phyloP scores from a whole-genome alignment of 2,329 filamentous ascomycete species.

The Phialocephala sp. region DNA sequence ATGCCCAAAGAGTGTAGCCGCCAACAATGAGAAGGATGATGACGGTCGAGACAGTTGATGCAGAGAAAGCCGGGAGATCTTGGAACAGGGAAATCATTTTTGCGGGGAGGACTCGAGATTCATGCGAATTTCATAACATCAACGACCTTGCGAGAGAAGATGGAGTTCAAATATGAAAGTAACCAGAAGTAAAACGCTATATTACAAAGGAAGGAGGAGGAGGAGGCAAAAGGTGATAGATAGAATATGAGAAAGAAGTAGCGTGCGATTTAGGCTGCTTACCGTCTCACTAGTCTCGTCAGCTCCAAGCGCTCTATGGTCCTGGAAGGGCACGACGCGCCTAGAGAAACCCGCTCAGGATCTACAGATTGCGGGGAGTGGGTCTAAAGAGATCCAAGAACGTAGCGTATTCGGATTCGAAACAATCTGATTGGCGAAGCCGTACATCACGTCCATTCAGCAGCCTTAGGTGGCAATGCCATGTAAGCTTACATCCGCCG shows the following conservation, averaged over 20 bases:
- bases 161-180: neutral
- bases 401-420: neutral
- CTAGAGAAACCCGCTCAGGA: neutral
- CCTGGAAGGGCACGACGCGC: neutral
- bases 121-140: neutral
- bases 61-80: neutral
- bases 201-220: neutral
- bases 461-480: no score
- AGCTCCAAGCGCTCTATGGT: neutral
- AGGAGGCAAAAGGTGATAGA: neutral
- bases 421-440: neutral
- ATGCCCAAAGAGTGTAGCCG: neutral
- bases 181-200: neutral
- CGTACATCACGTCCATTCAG: neutral
- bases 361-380: neutral
- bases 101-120: neutral
- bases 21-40: neutral
- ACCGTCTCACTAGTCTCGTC: slow-evolving; percentile 4
- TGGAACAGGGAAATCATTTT: slow-evolving; percentile 4
- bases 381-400: neutral
- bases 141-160: neutral
- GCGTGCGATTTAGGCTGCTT: neutral
- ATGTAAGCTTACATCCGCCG: no score
- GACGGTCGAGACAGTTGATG: neutral
- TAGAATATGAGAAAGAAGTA: neutral